Conservation (phyloP, 1,284 basidiomycete species). For the Athelia psychrophila region DNA sequence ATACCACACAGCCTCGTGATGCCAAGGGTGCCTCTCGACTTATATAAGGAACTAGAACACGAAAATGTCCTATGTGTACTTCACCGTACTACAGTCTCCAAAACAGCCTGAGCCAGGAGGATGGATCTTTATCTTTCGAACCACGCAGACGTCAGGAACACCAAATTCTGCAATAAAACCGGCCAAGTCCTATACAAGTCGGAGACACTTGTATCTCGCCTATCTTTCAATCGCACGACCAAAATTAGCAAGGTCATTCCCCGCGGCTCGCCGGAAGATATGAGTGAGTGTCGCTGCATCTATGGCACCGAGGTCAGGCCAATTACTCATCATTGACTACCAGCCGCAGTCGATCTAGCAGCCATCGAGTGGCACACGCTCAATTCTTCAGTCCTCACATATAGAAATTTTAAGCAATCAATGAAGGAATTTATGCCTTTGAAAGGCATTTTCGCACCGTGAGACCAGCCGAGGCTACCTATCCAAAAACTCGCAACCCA, state of each 20-base stretch:
- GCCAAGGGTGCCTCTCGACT: too few species aligned
- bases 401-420: conserved; percentile 17
- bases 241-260: conserved; percentile 15
- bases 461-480: conserved; percentile 10
- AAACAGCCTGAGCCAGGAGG: conserved; percentile 4
- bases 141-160: conserved; percentile 15
- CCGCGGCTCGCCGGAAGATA: too few species aligned
- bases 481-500: too few species aligned
- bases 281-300: too few species aligned
- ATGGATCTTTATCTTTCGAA: conserved; percentile 23
- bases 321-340: too few species aligned
- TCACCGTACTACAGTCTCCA: background rate
- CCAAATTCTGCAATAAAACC: conserved; percentile 20
- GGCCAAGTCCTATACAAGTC: conserved; percentile 26
- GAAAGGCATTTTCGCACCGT: conserved; percentile 5
- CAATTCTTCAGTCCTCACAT: conserved; percentile 22
- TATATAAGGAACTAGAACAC: too few species aligned
- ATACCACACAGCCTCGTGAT: too few species aligned
- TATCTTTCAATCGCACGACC: conserved; percentile 9
- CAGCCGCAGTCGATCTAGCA: conserved; percentile 19
- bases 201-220: conserved; percentile 12
- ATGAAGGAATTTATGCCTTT: conserved; percentile 20
- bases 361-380: conserved; percentile 25
- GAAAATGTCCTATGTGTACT: too few species aligned
- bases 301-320: too few species aligned